Evolutionary conservation across 306 rosid genomes (phyloP).

Genomic region (Castanea sativa): DNA sequence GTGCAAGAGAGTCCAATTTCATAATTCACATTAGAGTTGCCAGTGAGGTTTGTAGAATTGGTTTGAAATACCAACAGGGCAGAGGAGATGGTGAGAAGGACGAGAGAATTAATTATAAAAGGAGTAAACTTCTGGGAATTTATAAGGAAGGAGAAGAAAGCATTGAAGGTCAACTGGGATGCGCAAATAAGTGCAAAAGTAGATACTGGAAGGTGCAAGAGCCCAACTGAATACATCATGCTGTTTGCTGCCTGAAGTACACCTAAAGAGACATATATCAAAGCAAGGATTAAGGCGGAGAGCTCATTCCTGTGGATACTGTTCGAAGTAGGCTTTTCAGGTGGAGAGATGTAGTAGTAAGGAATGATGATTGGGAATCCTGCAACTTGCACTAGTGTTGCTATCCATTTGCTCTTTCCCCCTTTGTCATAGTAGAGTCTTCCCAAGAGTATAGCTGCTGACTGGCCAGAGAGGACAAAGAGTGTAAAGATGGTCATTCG

Average conservation of each 20-base stretch:
- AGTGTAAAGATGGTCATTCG: neutral
- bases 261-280: constrained; percentile 2
- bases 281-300: neutral
- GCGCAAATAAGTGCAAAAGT: constrained; percentile 42
- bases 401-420: constrained; percentile 50
- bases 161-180: constrained; percentile 44
- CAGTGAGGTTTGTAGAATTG: neutral
- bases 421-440: constrained; percentile 44
- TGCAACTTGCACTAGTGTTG: constrained; percentile 26
- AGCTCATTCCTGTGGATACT: neutral
- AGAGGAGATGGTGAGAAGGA: constrained; percentile 43
- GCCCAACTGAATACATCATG: constrained; percentile 36
- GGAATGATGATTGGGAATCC: constrained; percentile 44
- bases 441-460: constrained; percentile 38
- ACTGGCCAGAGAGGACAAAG: constrained; percentile 21
- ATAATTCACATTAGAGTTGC: constrained; percentile 7
- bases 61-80: constrained; percentile 35
- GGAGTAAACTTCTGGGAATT: constrained; percentile 39
- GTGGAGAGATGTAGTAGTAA: constrained; percentile 19
- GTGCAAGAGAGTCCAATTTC: constrained; percentile 43
- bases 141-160: constrained; percentile 45
- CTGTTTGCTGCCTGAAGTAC: constrained; percentile 13
- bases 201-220: constrained; percentile 44
- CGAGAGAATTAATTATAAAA: constrained; percentile 36
- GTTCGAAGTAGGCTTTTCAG: neutral